Percentiles rank a stretch among this genome's conserved stretches.
These are phyloP conservation scores for Sugiyamaella qingdaonensis DNA, from an alignment of 805 yeast species.

Conservation along the genomic window DNA sequence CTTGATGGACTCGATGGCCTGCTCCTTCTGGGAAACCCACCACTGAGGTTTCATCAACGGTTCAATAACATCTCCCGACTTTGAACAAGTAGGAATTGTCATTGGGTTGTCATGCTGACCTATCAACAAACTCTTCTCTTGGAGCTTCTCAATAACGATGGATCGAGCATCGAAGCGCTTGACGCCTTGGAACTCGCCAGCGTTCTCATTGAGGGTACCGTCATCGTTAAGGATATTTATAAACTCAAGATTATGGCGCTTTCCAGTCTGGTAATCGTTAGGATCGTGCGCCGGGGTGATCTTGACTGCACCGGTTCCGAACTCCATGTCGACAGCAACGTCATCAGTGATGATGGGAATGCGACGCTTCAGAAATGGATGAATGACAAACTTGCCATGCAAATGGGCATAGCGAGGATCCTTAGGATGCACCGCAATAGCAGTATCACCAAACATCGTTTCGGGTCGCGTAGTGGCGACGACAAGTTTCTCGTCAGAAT, in stretches of 20 bases:
- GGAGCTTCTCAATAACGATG: conserved; percentile 73
- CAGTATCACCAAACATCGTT: conserved; percentile 97
- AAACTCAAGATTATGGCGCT: conserved; percentile 83
- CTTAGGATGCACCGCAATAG: conserved; percentile 94
- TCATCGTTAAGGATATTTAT: conserved; percentile 89
- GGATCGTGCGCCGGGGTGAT: conserved; percentile 98
- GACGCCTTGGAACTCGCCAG: conserved; percentile 90
- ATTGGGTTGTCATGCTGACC: conserved; percentile 93
- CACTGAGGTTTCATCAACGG: conserved; percentile 98
- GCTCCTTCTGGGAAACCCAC: conserved; percentile 92
- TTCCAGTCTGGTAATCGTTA: conserved; percentile 95
- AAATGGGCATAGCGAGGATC: conserved; percentile 89
- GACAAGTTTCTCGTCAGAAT: conserved; percentile 75
- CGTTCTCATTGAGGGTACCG: conserved; percentile 83
- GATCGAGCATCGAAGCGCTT: conserved; percentile 93
- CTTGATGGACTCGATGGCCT: conserved; percentile 82
- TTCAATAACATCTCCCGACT: conserved; percentile 96
- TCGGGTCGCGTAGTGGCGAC: conserved; percentile 99
- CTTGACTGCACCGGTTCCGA: conserved; percentile 99
- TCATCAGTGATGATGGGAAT: conserved; percentile 85
- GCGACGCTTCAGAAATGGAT: conserved; percentile 82
- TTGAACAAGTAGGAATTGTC: conserved; percentile 89
- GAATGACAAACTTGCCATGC: conserved; percentile 88
- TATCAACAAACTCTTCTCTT: conserved; percentile 66
- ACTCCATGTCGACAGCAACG: conserved; percentile 98